Evolutionary conservation across 2,329 filamentous ascomycete species (phyloP).

Genomic region (Nemania diffusa): DNA sequence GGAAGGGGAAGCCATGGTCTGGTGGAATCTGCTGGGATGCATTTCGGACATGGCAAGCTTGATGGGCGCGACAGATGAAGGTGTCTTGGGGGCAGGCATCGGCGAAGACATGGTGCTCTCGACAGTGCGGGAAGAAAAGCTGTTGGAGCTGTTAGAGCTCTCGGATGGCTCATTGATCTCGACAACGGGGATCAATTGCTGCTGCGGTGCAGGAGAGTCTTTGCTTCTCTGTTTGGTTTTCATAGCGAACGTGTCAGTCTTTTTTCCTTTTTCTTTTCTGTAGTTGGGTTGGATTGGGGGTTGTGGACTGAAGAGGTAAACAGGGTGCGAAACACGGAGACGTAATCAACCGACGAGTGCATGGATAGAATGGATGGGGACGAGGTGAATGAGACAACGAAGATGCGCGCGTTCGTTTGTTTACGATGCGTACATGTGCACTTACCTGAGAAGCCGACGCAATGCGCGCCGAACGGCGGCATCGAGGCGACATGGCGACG

Average conservation of each 20-base stretch:
- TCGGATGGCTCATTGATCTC: slow-evolving; percentile 55
- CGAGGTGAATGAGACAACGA: neutral
- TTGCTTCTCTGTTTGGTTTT: slow-evolving; percentile 38
- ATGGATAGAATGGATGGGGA: neutral
- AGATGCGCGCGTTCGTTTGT: slow-evolving; percentile 25
- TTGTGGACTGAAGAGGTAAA: too few species aligned
- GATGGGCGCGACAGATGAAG: slow-evolving; percentile 70
- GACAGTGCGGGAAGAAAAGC: slow-evolving; percentile 44
- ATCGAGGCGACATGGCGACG: slow-evolving; percentile 47
- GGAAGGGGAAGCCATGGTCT: slow-evolving; percentile 79
- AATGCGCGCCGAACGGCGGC: slow-evolving; percentile 57
- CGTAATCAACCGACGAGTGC: neutral
- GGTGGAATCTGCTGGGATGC: slow-evolving; percentile 87
- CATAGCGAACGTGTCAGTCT: neutral
- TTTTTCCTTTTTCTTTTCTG: too few species aligned
- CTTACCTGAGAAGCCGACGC: slow-evolving; percentile 55
- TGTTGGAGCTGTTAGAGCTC: slow-evolving; percentile 38
- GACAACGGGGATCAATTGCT: slow-evolving; percentile 46
- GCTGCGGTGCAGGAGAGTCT: slow-evolving; percentile 37
- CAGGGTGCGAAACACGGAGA: neutral
- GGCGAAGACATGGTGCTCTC: slow-evolving; percentile 52
- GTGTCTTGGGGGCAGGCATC: slow-evolving; percentile 60
- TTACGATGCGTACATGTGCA: slow-evolving; percentile 21
- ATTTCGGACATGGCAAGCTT: slow-evolving; percentile 83
- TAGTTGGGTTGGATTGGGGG: too few species aligned